Evolutionary conservation across 768 basidiomycete species (phyloP).

Genomic region (Termitomyces sp.): DNA sequence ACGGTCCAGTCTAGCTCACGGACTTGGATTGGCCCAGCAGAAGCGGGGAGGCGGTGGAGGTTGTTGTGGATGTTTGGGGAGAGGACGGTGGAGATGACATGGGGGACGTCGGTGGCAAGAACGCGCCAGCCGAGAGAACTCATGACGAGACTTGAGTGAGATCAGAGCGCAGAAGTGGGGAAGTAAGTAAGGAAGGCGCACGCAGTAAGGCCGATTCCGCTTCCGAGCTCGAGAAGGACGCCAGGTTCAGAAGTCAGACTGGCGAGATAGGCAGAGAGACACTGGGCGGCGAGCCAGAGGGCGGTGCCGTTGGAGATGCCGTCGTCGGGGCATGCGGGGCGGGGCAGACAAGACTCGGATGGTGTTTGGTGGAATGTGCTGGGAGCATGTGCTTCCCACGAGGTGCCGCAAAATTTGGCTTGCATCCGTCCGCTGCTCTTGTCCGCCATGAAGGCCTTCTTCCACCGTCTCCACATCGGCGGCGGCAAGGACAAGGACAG

Average conservation of each 20-base stretch:
- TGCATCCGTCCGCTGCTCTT: constrained; percentile 15
- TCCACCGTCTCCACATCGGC: constrained; percentile 71
- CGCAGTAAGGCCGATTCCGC: constrained; percentile 80
- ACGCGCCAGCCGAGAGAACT: constrained; percentile 72
- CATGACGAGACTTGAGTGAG: constrained; percentile 52
- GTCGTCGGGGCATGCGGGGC: constrained; percentile 56
- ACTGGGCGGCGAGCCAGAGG: constrained; percentile 83
- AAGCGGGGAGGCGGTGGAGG: constrained; percentile 21
- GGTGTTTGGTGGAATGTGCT: constrained; percentile 20
- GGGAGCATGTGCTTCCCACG: constrained; percentile 21
- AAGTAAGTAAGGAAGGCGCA: constrained; percentile 34
- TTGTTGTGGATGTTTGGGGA: constrained; percentile 59
- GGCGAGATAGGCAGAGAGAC: constrained; percentile 62
- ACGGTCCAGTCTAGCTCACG: constrained; percentile 73
- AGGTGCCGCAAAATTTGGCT: constrained; percentile 25
- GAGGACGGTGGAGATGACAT: constrained; percentile 65
- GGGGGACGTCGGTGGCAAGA: constrained; percentile 70
- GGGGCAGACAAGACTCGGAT: background rate
- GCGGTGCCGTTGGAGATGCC: constrained; percentile 76
- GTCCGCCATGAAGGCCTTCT: constrained; percentile 76
- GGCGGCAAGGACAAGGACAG: constrained; percentile 68
- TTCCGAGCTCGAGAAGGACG: constrained; percentile 73
- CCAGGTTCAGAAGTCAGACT: constrained; percentile 30
- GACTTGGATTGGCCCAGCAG: constrained; percentile 51
- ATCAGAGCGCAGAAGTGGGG: constrained; percentile 3